These are phyloP conservation scores for Aurantiochytrium sp. DNA, from an alignment of 108 stramenopile species.

Conservation along the genomic window DNA sequence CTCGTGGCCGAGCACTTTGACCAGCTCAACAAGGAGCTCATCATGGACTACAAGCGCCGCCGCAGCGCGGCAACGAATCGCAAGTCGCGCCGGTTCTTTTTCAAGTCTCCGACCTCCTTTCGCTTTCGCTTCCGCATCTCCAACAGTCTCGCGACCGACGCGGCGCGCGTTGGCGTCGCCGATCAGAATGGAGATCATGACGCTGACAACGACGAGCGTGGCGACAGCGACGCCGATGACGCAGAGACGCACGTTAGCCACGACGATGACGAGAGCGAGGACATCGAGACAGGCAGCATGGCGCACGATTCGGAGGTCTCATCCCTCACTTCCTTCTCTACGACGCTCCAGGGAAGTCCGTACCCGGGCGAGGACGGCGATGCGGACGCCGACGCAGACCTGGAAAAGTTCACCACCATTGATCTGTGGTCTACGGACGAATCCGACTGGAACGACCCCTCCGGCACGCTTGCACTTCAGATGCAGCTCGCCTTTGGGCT, in stretches of 20 bases:
- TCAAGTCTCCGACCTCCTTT: not conserved
- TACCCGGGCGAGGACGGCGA: too few species aligned
- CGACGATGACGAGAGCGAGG: too few species aligned
- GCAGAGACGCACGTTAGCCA: too few species aligned
- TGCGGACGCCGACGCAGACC: too few species aligned
- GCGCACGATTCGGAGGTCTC: too few species aligned
- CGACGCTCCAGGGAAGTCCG: too few species aligned
- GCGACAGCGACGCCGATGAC: too few species aligned
- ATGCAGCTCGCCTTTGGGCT: slow-evolving; percentile 17
- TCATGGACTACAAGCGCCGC: not conserved
- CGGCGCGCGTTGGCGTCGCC: not conserved
- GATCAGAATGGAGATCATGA: not conserved
- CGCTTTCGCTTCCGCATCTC: not conserved
- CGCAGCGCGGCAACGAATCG: not conserved
- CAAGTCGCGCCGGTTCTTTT: not conserved
- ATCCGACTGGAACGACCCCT: not conserved
- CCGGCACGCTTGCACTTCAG: not conserved
- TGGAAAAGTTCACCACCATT: not conserved
- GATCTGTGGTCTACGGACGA: not conserved
- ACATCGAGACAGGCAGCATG: too few species aligned
- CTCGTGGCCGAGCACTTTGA: not conserved
- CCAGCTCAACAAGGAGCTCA: slow-evolving; percentile 19
- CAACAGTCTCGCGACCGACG: not conserved
- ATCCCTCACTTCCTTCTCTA: too few species aligned
- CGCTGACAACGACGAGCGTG: too few species aligned